A percentile compares a stretch with the other conserved stretches of the same genome.
These are phyloP conservation scores for Domatiomyces catenatus DNA, from an alignment of 2,329 filamentous ascomycete species.

Conservation along the genomic window DNA sequence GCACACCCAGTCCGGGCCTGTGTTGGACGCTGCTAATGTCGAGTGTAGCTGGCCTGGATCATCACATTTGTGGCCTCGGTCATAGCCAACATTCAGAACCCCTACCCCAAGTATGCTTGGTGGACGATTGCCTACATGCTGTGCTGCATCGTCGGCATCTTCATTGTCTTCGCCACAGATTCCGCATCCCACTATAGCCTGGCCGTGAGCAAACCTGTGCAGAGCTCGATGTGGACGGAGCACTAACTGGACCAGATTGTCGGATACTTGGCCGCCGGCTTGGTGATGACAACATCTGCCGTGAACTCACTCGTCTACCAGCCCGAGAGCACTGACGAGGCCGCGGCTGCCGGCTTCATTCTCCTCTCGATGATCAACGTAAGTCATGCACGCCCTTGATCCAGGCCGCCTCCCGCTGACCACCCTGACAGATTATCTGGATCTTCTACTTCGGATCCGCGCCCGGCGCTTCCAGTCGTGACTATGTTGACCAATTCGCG, in stretches of 20 bases:
- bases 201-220: conserved; percentile 40
- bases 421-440: conserved; percentile 64
- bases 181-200: conserved; percentile 79
- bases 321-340: conserved; percentile 57
- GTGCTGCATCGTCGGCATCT: conserved; percentile 64
- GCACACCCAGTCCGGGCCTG: background rate
- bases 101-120: conserved; percentile 80
- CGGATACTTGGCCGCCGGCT: conserved; percentile 66
- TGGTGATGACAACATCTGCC: conserved; percentile 72
- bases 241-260: conserved; percentile 44
- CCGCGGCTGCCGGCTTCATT: conserved; percentile 83
- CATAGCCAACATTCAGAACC: conserved; percentile 44
- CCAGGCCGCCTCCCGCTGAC: background rate
- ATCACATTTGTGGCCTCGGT: conserved; percentile 81
- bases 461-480: conserved; percentile 68
- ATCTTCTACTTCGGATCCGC: conserved; percentile 97
- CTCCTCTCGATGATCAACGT: conserved; percentile 85
- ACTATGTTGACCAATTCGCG: conserved; percentile 90
- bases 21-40: conserved; percentile 6
- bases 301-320: conserved; percentile 78
- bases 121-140: conserved; percentile 80
- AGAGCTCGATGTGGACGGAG: background rate
- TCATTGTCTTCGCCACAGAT: conserved; percentile 70
- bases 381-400: conserved; percentile 28
- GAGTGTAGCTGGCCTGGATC: conserved; percentile 83